A percentile compares a stretch with the other conserved stretches of the same genome.
These are phyloP conservation scores for Bimuria novae-zelandiae DNA, from an alignment of 2,329 filamentous ascomycete species.

Conservation along the genomic window DNA sequence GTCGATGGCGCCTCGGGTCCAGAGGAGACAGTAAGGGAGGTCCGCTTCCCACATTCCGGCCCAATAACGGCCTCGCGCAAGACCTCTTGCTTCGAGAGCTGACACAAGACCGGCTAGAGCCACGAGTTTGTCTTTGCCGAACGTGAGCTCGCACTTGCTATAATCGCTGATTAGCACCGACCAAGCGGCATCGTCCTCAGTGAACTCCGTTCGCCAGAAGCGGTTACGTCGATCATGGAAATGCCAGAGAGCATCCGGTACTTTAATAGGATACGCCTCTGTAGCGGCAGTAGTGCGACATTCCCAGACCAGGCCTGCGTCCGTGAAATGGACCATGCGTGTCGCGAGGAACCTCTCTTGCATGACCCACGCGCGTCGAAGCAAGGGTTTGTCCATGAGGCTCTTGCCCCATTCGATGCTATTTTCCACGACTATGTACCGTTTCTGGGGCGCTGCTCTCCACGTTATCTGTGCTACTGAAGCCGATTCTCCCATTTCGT, in stretches of 20 bases:
- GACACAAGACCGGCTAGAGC: constrained; percentile 7
- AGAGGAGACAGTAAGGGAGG: constrained; percentile 9
- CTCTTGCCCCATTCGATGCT: constrained; percentile 9
- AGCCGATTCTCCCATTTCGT: background rate
- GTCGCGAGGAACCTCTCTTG: background rate
- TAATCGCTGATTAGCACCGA: constrained; percentile 1
- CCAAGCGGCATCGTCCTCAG: constrained; percentile 9
- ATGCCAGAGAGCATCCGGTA: background rate
- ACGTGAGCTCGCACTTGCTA: constrained; percentile 10
- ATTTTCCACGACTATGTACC: constrained; percentile 10
- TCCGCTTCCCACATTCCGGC: constrained; percentile 12
- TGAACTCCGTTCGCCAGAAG: constrained; percentile 8
- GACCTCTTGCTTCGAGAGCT: background rate
- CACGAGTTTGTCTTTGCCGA: constrained; percentile 7
- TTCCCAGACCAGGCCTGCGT: background rate
- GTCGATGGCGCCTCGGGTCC: constrained; percentile 5
- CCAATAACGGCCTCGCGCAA: constrained; percentile 3
- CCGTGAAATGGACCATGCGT: background rate
- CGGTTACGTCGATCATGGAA: constrained; percentile 10
- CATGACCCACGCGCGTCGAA: constrained; percentile 5
- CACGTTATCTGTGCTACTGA: constrained; percentile 6
- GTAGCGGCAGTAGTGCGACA: background rate
- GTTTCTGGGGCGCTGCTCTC: background rate
- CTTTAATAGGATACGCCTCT: constrained; percentile 3
- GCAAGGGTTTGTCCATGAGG: constrained; percentile 4